Evolutionary conservation across 192 early-diverging fungal genomes (phyloP).

Genomic region (Podila epigama): DNA sequence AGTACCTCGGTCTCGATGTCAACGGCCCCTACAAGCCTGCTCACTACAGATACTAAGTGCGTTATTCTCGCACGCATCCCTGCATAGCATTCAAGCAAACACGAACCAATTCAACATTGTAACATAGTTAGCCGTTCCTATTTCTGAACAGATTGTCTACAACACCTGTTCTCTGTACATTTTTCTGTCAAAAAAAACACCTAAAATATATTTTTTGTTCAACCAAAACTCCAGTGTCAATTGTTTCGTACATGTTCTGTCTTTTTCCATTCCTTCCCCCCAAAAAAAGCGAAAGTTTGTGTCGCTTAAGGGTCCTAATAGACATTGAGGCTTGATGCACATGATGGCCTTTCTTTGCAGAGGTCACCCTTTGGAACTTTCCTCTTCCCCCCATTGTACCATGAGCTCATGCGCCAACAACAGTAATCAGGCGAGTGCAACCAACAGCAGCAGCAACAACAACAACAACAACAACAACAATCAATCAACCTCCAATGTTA

Average conservation of each 20-base stretch:
- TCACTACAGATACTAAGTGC: conserved; percentile 87
- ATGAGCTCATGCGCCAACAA: neutral
- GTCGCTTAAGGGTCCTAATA: too few species aligned
- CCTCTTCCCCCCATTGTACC: neutral
- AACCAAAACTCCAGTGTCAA: too few species aligned
- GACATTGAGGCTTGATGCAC: too few species aligned
- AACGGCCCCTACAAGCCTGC: conserved; percentile 97
- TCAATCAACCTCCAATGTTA: neutral
- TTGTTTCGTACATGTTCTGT: too few species aligned
- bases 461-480: neutral
- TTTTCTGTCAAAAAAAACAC: neutral
- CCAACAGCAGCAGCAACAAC: neutral
- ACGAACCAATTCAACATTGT: neutral
- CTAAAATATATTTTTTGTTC: conserved; percentile 8
- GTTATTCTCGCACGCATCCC: too few species aligned
- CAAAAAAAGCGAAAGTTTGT: too few species aligned
- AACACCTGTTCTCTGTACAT: too few species aligned
- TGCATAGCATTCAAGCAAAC: too few species aligned
- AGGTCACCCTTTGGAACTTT: neutral
- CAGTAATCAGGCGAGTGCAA: too few species aligned
- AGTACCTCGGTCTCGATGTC: conserved; percentile 82
- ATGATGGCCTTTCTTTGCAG: neutral
- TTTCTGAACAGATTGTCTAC: too few species aligned
- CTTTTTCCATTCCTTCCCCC: too few species aligned
- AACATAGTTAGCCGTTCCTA: neutral